Evolutionary conservation across 306 rosid genomes (phyloP).

Genomic region (Sophora flavescens): DNA sequence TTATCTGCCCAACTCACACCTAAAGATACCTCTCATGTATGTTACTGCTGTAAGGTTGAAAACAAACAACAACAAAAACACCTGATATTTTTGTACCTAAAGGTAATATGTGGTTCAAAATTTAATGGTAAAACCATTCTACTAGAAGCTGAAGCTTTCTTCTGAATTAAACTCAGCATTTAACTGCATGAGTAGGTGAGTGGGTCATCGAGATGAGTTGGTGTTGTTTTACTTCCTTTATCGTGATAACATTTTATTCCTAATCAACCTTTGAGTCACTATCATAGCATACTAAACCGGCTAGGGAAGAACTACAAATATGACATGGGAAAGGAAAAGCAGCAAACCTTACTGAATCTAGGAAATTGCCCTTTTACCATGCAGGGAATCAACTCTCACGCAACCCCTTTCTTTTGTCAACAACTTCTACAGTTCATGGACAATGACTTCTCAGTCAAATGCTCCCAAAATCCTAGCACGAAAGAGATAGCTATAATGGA

Average conservation of each 20-base stretch:
- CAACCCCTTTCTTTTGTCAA: slow-evolving; percentile 45
- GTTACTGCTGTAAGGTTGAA: slow-evolving; percentile 28
- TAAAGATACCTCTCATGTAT: slow-evolving; percentile 2
- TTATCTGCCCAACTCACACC: slow-evolving; percentile 42
- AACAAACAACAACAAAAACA: slow-evolving; percentile 25
- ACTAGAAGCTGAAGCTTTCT: slow-evolving; percentile 40
- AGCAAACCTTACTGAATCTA: slow-evolving; percentile 27
- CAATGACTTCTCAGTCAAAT: slow-evolving; percentile 63
- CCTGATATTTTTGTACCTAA: slow-evolving; percentile 30
- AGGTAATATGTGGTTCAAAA: slow-evolving; percentile 34
- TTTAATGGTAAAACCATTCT: neutral
- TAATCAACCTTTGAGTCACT: slow-evolving; percentile 38
- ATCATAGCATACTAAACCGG: slow-evolving; percentile 45
- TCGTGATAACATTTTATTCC: slow-evolving; percentile 26
- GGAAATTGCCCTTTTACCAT: slow-evolving; percentile 46
- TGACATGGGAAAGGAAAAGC: slow-evolving; percentile 50
- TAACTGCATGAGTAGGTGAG: slow-evolving; percentile 35
- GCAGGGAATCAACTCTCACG: slow-evolving; percentile 35
- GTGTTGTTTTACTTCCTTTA: slow-evolving; percentile 37
- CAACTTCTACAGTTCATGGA: slow-evolving; percentile 58
- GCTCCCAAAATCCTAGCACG: slow-evolving; percentile 62
- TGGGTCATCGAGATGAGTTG: slow-evolving; percentile 49
- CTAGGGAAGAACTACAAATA: slow-evolving; percentile 32
- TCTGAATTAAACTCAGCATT: slow-evolving; percentile 18
- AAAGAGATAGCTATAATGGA: slow-evolving; percentile 53